A percentile compares a stretch with the other conserved stretches of the same genome.
phyloP scores from a whole-genome alignment of 2,329 filamentous ascomycete species.

The Fusarium redolens region DNA sequence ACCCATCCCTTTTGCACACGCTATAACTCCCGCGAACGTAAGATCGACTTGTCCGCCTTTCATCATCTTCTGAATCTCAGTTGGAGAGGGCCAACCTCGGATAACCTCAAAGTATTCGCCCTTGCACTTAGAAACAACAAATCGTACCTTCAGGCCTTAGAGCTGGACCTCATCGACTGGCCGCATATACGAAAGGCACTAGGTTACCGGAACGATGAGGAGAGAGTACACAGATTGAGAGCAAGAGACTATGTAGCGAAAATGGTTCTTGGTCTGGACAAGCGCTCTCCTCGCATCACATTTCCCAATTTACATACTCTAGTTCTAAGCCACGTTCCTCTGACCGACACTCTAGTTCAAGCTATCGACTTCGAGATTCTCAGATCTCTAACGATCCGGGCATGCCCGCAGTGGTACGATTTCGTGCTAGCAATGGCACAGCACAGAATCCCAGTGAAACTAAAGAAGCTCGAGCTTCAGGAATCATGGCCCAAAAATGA shows the following conservation, averaged over 20 bases:
- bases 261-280: not conserved
- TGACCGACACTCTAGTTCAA: accelerated
- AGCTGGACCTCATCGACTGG: not conserved
- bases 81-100: not conserved
- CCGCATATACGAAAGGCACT: not conserved
- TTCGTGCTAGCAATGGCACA: not conserved
- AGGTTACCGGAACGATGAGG: not conserved
- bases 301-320: not conserved
- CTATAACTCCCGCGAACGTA: not conserved
- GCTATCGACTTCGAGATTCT: not conserved
- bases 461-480: not conserved
- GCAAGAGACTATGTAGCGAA: not conserved
- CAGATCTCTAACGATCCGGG: not conserved
- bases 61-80: not conserved
- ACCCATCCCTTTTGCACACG: not conserved
- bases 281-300: not conserved
- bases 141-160: not conserved
- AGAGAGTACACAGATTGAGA: not conserved
- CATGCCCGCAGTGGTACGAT: not conserved
- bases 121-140: not conserved
- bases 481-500: not conserved
- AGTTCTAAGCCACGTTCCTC: not conserved
- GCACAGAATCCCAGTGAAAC: too few species aligned
- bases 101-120: not conserved
- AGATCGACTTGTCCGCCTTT: not conserved